A percentile compares a stretch with the other conserved stretches of the same genome.
Conservation (phyloP, 306 rosid genomes). For the Quercus dentata region DNA sequence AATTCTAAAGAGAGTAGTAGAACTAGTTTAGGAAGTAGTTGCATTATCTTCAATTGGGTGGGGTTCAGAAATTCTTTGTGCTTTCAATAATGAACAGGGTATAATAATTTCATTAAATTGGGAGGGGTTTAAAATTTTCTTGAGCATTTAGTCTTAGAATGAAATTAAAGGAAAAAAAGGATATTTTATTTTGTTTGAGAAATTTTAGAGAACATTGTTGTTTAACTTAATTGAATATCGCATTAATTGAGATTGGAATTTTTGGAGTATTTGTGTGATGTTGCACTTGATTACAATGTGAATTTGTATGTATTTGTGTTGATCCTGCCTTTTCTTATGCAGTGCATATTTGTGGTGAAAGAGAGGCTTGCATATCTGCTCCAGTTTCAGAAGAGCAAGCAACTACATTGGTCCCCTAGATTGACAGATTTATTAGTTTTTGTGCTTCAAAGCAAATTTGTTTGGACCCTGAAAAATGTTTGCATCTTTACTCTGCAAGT, state of each 20-base stretch:
- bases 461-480: constrained; percentile 81
- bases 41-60: not conserved
- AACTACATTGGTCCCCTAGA: constrained; percentile 36
- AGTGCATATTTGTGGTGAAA: constrained; percentile 32
- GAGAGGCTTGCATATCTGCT: constrained; percentile 61
- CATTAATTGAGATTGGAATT: not conserved
- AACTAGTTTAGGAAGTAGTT: not conserved
- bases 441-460: constrained; percentile 72
- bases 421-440: constrained; percentile 48
- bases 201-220: not conserved
- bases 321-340: not conserved
- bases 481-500: not conserved
- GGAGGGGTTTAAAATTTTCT: not conserved
- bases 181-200: not conserved
- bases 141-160: too few relatives aligned
- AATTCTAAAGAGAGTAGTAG: not conserved
- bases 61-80: not conserved
- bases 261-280: not conserved
- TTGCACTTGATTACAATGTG: not conserved
- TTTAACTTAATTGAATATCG: not conserved
- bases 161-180: too few relatives aligned
- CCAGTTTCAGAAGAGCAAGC: constrained; percentile 54
- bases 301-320: not conserved
- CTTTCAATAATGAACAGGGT: too few relatives aligned
- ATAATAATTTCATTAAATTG: not conserved